phyloP scores from a whole-genome alignment of 306 rosid genomes.

The Trifolium subterraneum region DNA sequence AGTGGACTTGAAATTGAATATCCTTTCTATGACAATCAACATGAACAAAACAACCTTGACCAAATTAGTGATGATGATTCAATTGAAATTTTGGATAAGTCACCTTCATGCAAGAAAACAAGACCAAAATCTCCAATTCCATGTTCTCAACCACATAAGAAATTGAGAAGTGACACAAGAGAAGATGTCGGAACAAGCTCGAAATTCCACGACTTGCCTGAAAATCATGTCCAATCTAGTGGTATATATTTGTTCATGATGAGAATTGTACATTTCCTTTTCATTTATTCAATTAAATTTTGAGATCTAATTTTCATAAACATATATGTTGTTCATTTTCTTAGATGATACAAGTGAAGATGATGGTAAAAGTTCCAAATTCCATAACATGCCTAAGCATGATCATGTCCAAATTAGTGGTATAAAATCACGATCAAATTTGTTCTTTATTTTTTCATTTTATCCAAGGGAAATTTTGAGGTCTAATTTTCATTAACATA shows the following conservation, averaged over 20 bases:
- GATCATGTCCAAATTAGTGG: constrained; percentile 13
- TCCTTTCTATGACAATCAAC: not conserved
- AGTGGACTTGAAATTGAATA: constrained; percentile 12
- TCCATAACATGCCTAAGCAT: not conserved
- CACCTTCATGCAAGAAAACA: not conserved
- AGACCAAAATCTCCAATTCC: not conserved
- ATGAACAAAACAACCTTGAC: not conserved
- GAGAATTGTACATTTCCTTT: not conserved
- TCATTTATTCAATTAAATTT: not conserved
- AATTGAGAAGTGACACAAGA: not conserved
- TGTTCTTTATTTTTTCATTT: too few relatives aligned
- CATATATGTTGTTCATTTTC: not conserved
- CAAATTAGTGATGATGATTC: not conserved
- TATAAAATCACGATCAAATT: not conserved
- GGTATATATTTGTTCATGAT: not conserved
- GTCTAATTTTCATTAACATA: not conserved
- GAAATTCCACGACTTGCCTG: not conserved
- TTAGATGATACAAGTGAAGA: constrained; percentile 5
- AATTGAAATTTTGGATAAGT: not conserved
- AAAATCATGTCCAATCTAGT: not conserved
- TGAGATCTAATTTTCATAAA: not conserved
- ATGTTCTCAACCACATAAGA: not conserved
- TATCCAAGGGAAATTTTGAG: not conserved
- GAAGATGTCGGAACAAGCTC: constrained; percentile 20
- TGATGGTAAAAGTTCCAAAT: constrained; percentile 12